Evolutionary conservation across 1,139 yeast genomes (phyloP).

Genomic region (Scheffersomyces quercinus): DNA sequence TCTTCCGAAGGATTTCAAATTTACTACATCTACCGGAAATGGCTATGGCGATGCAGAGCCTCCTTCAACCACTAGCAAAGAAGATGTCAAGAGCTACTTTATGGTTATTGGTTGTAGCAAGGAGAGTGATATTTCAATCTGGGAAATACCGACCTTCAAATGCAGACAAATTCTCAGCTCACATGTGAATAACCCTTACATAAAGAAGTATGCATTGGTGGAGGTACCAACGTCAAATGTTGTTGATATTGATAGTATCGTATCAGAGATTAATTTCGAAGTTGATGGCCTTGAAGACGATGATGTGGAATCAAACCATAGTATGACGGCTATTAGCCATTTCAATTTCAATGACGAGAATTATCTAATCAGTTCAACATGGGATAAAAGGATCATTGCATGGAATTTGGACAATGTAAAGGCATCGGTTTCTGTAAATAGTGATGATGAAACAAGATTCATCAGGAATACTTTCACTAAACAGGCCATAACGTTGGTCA

Average conservation of each 20-base stretch:
- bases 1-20: slow-evolving; percentile 35
- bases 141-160: slow-evolving; percentile 72
- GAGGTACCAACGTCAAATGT: slow-evolving; percentile 28
- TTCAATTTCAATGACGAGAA: slow-evolving; percentile 4
- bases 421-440: slow-evolving; percentile 24
- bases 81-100: slow-evolving; percentile 24
- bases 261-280: slow-evolving; percentile 11
- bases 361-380: slow-evolving; percentile 29
- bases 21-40: slow-evolving; percentile 1
- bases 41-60: too few species aligned
- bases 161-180: slow-evolving; percentile 59
- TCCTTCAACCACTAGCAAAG: too few species aligned
- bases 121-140: slow-evolving; percentile 60
- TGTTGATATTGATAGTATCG: slow-evolving; percentile 16
- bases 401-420: slow-evolving; percentile 33
- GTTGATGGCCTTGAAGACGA: slow-evolving; percentile 9
- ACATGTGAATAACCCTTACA: slow-evolving; percentile 26
- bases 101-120: slow-evolving; percentile 69
- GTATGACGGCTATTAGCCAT: slow-evolving; percentile 16
- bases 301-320: slow-evolving; percentile 8
- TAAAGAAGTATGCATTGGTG: slow-evolving; percentile 34
- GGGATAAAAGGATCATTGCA: slow-evolving; percentile 27
- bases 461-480: slow-evolving; percentile 7
- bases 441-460: slow-evolving; percentile 10
- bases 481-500: slow-evolving; percentile 8